Percentiles rank a stretch among this genome's conserved stretches.
Evolutionary conservation across 2,329 filamentous ascomycete species (phyloP).

Genomic region (Penicillium thymicola): DNA sequence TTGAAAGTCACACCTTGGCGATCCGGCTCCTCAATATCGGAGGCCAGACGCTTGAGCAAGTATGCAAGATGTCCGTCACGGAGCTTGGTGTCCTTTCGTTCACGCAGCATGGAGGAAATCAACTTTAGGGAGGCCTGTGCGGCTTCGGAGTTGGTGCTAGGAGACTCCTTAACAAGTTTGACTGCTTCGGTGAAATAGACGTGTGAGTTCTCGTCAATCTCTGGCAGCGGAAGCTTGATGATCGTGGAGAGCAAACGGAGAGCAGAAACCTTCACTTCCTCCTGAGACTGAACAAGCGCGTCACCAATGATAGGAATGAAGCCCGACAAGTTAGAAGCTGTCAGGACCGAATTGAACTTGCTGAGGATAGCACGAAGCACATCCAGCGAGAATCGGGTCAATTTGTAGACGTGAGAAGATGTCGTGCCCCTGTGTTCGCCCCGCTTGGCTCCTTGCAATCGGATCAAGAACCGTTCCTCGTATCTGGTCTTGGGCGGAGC

Average conservation of each 20-base stretch:
- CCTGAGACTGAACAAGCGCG: constrained; percentile 75
- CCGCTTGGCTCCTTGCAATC: constrained; percentile 71
- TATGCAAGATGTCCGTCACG: constrained; percentile 80
- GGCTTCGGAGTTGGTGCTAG: constrained; percentile 76
- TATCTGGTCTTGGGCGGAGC: constrained; percentile 25
- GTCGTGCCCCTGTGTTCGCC: constrained; percentile 68
- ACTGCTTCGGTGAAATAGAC: constrained; percentile 84
- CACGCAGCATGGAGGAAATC: constrained; percentile 77
- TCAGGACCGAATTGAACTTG: constrained; percentile 79
- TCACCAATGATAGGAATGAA: constrained; percentile 90
- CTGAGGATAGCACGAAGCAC: constrained; percentile 80
- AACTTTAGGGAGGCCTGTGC: constrained; percentile 87
- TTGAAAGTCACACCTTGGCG: constrained; percentile 92
- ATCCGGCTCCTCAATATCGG: constrained; percentile 88
- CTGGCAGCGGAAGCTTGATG: constrained; percentile 73
- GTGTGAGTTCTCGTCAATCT: constrained; percentile 66
- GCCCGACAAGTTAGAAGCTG: constrained; percentile 71
- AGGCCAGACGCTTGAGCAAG: constrained; percentile 74
- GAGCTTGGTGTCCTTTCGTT: constrained; percentile 70
- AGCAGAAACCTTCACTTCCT: constrained; percentile 87
- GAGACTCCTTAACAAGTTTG: constrained; percentile 71
- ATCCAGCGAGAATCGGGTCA: constrained; percentile 83
- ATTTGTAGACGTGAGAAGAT: constrained; percentile 79
- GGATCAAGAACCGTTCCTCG: constrained; percentile 67
- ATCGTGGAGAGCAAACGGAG: constrained; percentile 82